phyloP scores from a whole-genome alignment of 176 grass and related monocot genomes.

The Alopecurus myosuroides region DNA sequence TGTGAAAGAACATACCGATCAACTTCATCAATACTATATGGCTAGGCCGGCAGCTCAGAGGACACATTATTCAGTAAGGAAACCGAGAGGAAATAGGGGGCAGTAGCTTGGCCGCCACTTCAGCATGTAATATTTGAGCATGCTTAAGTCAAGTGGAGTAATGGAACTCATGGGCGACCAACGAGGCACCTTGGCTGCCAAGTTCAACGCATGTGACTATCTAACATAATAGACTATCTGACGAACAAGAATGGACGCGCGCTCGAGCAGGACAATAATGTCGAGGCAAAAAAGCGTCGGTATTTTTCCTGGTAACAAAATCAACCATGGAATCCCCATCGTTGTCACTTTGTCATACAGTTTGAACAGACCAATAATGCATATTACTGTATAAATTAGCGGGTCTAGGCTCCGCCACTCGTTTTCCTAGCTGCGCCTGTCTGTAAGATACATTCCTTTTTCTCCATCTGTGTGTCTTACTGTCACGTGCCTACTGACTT shows the following conservation, averaged over 20 bases:
- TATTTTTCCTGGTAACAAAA: background rate
- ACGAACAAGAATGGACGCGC: background rate
- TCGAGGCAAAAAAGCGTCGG: background rate
- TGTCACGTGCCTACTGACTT: background rate
- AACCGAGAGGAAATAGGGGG: background rate
- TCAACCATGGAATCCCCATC: background rate
- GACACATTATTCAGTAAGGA: background rate
- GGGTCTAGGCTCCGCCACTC: background rate
- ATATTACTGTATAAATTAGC: background rate
- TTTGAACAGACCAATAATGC: background rate
- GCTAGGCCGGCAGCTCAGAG: background rate
- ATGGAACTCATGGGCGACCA: background rate
- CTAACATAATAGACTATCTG: background rate
- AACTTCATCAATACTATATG: background rate
- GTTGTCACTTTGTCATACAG: background rate
- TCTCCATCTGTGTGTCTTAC: background rate
- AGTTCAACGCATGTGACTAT: background rate
- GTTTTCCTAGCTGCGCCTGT: background rate
- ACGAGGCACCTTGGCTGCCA: background rate
- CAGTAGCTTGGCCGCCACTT: constrained; percentile 30
- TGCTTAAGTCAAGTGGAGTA: background rate
- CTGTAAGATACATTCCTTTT: too few relatives aligned
- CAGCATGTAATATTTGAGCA: background rate
- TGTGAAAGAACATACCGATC: background rate
- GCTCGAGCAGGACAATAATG: constrained; percentile 5